Evolutionary conservation across 2,329 filamentous ascomycete species (phyloP).

Genomic region (Neodidymelliopsis sp.): DNA sequence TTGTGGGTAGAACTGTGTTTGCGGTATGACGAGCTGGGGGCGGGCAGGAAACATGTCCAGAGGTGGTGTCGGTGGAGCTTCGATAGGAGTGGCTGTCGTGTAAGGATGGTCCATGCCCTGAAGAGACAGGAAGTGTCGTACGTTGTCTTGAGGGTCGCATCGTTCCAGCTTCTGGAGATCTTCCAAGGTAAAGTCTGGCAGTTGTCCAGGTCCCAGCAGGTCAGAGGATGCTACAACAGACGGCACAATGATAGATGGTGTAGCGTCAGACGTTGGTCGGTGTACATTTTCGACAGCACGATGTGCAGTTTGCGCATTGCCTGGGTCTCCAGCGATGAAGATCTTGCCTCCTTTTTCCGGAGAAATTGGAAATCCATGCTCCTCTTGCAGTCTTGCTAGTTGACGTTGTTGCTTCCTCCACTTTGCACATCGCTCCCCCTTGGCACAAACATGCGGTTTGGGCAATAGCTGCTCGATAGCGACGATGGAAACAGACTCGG

Average conservation of each 20-base stretch:
- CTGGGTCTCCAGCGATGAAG: constrained; percentile 79
- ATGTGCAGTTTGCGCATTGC: constrained; percentile 71
- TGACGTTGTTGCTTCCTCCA: constrained; percentile 81
- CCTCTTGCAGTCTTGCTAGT: constrained; percentile 75
- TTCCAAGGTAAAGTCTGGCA: constrained; percentile 72
- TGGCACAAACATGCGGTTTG: constrained; percentile 82
- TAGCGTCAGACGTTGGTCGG: constrained; percentile 76
- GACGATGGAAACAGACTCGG: constrained; percentile 88
- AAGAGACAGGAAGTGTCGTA: constrained; percentile 88
- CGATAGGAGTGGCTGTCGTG: constrained; percentile 73
- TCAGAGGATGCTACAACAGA: constrained; percentile 93
- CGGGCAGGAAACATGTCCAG: constrained; percentile 51
- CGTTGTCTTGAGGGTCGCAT: constrained; percentile 89
- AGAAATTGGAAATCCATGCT: constrained; percentile 71
- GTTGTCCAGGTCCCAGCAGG: constrained; percentile 74
- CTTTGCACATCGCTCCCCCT: constrained; percentile 85
- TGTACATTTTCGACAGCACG: constrained; percentile 63
- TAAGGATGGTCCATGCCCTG: constrained; percentile 71
- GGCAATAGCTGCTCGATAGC: constrained; percentile 90
- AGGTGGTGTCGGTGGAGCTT: constrained; percentile 49
- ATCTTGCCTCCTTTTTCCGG: constrained; percentile 71
- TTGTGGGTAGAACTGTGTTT: constrained; percentile 35
- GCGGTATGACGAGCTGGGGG: constrained; percentile 41
- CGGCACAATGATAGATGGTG: constrained; percentile 57
- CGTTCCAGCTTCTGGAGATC: constrained; percentile 75